phyloP scores from a whole-genome alignment of 2,329 filamentous ascomycete species.

The Trichoderma sp. region DNA sequence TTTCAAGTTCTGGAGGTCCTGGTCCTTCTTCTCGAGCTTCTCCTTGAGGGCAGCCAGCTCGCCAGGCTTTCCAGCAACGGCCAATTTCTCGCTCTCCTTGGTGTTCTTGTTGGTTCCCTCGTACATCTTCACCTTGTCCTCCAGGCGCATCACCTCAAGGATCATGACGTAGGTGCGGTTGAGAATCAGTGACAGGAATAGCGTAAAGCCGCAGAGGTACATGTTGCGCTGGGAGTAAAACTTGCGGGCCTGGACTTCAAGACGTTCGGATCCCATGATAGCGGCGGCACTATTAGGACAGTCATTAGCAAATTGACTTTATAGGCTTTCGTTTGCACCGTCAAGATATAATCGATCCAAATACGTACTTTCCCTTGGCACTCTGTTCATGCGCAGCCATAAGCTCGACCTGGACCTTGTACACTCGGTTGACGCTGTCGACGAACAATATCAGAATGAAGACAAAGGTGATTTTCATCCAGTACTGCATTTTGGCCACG shows the following conservation, averaged over 20 bases:
- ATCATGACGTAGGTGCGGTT: conserved; percentile 99
- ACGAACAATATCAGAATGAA: conserved; percentile 98
- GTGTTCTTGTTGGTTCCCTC: conserved; percentile 59
- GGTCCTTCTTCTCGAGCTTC: conserved; percentile 77
- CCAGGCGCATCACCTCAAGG: conserved; percentile 83
- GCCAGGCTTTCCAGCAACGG: conserved; percentile 70
- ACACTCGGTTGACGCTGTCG: conserved; percentile 93
- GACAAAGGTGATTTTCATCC: conserved; percentile 97
- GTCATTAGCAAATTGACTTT: conserved; percentile 28
- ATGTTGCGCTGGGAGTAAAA: conserved; percentile 99
- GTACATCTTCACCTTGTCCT: conserved; percentile 85
- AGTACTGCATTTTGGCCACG: conserved; percentile 94
- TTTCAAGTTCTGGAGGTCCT: conserved; percentile 83
- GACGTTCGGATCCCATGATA: conserved; percentile 87
- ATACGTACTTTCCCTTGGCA: conserved; percentile 49
- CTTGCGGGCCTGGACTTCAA: conserved; percentile 98
- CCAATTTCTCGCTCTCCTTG: conserved; percentile 72
- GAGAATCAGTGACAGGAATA: conserved; percentile 97
- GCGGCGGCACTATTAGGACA: conserved; percentile 50
- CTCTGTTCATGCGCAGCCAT: conserved; percentile 65
- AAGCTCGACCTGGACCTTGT: conserved; percentile 91
- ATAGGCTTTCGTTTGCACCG: neutral
- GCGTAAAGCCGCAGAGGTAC: conserved; percentile 99
- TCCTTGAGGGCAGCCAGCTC: conserved; percentile 71
- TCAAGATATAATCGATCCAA: neutral